Percentiles rank a stretch among this genome's conserved stretches.
These are phyloP conservation scores for Tarenaya hassleriana DNA, from an alignment of 345 rosid species.

Conservation along the genomic window DNA sequence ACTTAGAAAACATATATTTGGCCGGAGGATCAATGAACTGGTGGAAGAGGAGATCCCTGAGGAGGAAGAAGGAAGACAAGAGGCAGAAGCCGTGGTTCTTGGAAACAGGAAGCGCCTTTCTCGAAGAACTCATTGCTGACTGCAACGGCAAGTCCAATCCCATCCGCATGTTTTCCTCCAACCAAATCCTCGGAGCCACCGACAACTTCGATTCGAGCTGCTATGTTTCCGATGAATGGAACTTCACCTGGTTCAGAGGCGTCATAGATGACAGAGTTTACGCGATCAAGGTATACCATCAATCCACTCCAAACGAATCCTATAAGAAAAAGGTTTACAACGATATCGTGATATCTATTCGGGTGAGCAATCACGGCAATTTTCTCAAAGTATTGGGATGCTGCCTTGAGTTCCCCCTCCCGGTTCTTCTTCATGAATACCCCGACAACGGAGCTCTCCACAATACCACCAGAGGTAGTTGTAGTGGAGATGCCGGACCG, in stretches of 20 bases:
- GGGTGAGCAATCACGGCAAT: too few relatives aligned
- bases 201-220: slow-evolving; percentile 19
- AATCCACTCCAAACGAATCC: slow-evolving; percentile 12
- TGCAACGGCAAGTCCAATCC: slow-evolving; percentile 26
- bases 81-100: neutral
- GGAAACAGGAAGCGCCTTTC: slow-evolving; percentile 14
- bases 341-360: slow-evolving; percentile 20
- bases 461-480: too few relatives aligned
- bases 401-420: too few relatives aligned
- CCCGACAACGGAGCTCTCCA: too few relatives aligned
- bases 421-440: too few relatives aligned
- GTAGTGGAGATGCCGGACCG: too few relatives aligned
- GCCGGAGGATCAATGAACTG: too few relatives aligned
- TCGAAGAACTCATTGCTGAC: slow-evolving; percentile 17
- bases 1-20: too few relatives aligned
- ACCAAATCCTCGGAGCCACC: slow-evolving; percentile 26
- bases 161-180: slow-evolving; percentile 18
- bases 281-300: slow-evolving; percentile 22
- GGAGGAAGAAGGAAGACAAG: too few relatives aligned
- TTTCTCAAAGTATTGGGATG: too few relatives aligned
- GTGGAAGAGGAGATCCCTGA: slow-evolving; percentile 7
- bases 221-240: neutral
- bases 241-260: slow-evolving; percentile 17
- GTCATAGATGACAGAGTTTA: slow-evolving; percentile 20
- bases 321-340: slow-evolving; percentile 16